These are phyloP conservation scores for Tephrocybe sp. DNA, from an alignment of 768 basidiomycete species.

Conservation along the genomic window DNA sequence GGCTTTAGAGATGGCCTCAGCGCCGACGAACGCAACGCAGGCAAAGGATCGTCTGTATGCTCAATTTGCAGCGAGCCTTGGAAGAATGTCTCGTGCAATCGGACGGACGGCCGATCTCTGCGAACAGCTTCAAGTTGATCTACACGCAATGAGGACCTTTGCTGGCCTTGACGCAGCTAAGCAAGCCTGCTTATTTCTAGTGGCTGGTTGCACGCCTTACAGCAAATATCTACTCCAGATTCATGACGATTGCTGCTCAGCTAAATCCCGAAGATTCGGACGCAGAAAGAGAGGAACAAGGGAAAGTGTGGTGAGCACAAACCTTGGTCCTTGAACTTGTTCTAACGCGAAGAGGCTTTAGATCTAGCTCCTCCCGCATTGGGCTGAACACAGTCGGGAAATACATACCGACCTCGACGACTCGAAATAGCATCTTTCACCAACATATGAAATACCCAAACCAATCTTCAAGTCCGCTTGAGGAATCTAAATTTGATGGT, in stretches of 20 bases:
- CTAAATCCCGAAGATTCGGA: slow-evolving; percentile 33
- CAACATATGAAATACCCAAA: too few relatives aligned
- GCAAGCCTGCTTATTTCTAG: slow-evolving; percentile 40
- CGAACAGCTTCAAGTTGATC: slow-evolving; percentile 71
- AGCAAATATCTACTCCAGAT: slow-evolving; percentile 23
- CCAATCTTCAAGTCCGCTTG: too few relatives aligned
- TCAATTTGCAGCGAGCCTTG: slow-evolving; percentile 70
- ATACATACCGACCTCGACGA: too few relatives aligned
- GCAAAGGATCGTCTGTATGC: slow-evolving; percentile 81
- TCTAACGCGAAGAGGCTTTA: too few relatives aligned
- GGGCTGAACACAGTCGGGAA: too few relatives aligned
- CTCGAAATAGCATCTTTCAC: too few relatives aligned
- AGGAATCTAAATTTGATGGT: too few relatives aligned
- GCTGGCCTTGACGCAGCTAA: slow-evolving; percentile 82
- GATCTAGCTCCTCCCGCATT: too few relatives aligned
- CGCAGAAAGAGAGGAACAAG: background rate
- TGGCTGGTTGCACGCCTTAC: background rate
- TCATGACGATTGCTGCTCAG: slow-evolving; percentile 42
- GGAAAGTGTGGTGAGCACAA: background rate
- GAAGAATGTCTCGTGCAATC: slow-evolving; percentile 66
- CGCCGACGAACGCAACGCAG: slow-evolving; percentile 66
- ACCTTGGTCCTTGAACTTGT: too few relatives aligned
- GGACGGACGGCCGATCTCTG: slow-evolving; percentile 75
- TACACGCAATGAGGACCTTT: slow-evolving; percentile 78
- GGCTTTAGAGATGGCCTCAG: slow-evolving; percentile 13